These are phyloP conservation scores for Hortiboletus campestris DNA, from an alignment of 768 basidiomycete species.

Conservation along the genomic window DNA sequence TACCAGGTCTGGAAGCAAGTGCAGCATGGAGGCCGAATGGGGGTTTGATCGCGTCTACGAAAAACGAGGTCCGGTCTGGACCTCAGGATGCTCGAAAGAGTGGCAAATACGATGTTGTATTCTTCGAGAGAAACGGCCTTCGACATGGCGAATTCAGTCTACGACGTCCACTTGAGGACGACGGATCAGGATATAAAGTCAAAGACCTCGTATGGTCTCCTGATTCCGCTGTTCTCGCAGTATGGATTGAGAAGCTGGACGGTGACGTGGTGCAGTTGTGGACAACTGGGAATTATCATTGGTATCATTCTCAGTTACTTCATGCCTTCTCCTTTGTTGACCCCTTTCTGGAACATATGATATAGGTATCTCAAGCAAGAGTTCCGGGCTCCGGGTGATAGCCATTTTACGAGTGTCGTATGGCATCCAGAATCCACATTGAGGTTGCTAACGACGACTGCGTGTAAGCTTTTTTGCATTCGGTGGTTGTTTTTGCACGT, in stretches of 20 bases:
- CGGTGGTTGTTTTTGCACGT: background rate
- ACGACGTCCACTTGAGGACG: constrained; percentile 33
- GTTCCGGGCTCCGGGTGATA: constrained; percentile 49
- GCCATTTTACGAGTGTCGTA: constrained; percentile 65
- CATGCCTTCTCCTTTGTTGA: constrained; percentile 4
- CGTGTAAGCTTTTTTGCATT: constrained; percentile 43
- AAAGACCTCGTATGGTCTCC: constrained; percentile 82
- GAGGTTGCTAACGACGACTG: constrained; percentile 62
- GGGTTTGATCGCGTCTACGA: constrained; percentile 76
- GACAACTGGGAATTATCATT: constrained; percentile 94
- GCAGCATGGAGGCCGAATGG: constrained; percentile 89
- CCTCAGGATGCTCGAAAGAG: constrained; percentile 65
- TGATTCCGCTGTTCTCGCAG: constrained; percentile 79
- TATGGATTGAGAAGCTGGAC: constrained; percentile 75
- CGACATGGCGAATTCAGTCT: constrained; percentile 87
- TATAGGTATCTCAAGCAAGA: constrained; percentile 92
- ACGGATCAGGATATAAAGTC: constrained; percentile 67
- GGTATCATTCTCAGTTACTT: constrained; percentile 42
- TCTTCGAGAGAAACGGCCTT: constrained; percentile 94
- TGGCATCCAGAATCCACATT: constrained; percentile 89
- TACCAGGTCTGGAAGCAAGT: constrained; percentile 77
- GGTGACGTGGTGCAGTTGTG: constrained; percentile 90
- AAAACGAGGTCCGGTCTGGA: constrained; percentile 72
- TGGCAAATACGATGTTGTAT: constrained; percentile 80
- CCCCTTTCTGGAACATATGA: background rate